A percentile compares a stretch with the other conserved stretches of the same genome.
Evolutionary conservation across 805 yeast genomes (phyloP).

Genomic region (Torulaspora maleeae): DNA sequence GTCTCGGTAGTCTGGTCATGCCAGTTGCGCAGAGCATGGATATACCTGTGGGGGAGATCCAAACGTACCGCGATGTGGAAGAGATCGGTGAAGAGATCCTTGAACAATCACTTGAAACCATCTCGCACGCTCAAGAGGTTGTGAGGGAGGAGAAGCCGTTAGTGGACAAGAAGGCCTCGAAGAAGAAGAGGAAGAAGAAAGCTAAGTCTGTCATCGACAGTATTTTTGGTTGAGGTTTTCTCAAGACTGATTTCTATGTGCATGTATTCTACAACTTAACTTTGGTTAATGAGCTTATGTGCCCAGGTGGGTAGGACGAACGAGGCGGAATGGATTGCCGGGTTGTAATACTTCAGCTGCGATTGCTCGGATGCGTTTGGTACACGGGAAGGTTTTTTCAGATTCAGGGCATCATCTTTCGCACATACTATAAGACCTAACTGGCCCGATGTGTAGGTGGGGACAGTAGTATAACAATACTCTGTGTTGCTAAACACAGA

Average conservation of each 20-base stretch:
- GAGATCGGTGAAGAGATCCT: slow-evolving; percentile 34
- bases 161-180: neutral
- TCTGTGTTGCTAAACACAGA: slow-evolving; percentile 56
- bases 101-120: neutral
- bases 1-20: slow-evolving; percentile 7
- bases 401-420: slow-evolving; percentile 44
- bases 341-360: slow-evolving; percentile 60
- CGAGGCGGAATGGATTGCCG: slow-evolving; percentile 61
- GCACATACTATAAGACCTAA: slow-evolving; percentile 73
- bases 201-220: slow-evolving; percentile 64
- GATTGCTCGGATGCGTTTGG: slow-evolving; percentile 44
- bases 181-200: slow-evolving; percentile 40
- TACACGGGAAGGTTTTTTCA: slow-evolving; percentile 51
- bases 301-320: slow-evolving; percentile 85
- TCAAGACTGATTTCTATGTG: slow-evolving; percentile 9
- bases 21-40: neutral
- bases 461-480: slow-evolving; percentile 77
- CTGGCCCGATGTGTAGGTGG: slow-evolving; percentile 86
- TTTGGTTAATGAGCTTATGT: slow-evolving; percentile 31
- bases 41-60: neutral
- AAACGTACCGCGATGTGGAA: slow-evolving; percentile 15
- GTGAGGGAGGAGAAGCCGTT: neutral
- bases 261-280: slow-evolving; percentile 3
- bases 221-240: slow-evolving; percentile 52
- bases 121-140: neutral